Evolutionary conservation across 768 basidiomycete species (phyloP).

Genomic region (Dioszegia hungarica): DNA sequence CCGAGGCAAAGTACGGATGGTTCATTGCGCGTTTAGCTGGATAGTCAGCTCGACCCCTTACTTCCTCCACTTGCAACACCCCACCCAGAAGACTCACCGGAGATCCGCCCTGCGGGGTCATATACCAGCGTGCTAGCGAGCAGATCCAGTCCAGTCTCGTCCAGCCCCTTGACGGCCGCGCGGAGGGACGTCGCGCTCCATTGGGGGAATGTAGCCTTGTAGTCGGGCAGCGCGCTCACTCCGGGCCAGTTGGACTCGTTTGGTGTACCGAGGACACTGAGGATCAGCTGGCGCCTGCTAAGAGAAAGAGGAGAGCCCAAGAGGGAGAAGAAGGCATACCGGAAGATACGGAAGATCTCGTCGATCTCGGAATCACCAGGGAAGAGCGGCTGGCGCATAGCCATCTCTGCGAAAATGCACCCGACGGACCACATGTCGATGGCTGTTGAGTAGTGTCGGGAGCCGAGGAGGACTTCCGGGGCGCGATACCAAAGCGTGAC

Average conservation of each 20-base stretch:
- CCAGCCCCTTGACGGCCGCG: slow-evolving; percentile 64
- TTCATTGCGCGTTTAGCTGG: slow-evolving; percentile 6
- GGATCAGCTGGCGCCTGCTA: neutral
- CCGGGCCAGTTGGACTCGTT: slow-evolving; percentile 89
- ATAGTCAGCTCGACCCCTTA: neutral
- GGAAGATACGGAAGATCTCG: slow-evolving; percentile 99
- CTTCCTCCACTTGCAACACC: neutral
- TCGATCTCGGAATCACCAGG: slow-evolving; percentile 99
- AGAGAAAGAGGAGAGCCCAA: neutral
- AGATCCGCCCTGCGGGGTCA: slow-evolving; percentile 86
- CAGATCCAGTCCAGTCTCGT: slow-evolving; percentile 72
- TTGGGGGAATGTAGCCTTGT: slow-evolving; percentile 93
- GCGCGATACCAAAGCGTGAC: slow-evolving; percentile 99
- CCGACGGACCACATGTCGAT: slow-evolving; percentile 99
- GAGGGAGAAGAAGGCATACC: slow-evolving; percentile 55
- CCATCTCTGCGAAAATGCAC: slow-evolving; percentile 98
- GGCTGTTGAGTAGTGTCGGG: slow-evolving; percentile 92
- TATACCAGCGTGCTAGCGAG: slow-evolving; percentile 73
- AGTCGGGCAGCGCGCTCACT: slow-evolving; percentile 79
- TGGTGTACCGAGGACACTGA: slow-evolving; percentile 88
- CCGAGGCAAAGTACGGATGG: slow-evolving; percentile 7
- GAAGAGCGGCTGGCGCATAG: slow-evolving; percentile 85
- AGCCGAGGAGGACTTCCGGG: slow-evolving; percentile 92
- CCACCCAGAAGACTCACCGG: slow-evolving; percentile 56
- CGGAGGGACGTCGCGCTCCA: slow-evolving; percentile 76